phyloP scores from a whole-genome alignment of 2,329 filamentous ascomycete genomes.

The Ophiostoma fasciatum region DNA sequence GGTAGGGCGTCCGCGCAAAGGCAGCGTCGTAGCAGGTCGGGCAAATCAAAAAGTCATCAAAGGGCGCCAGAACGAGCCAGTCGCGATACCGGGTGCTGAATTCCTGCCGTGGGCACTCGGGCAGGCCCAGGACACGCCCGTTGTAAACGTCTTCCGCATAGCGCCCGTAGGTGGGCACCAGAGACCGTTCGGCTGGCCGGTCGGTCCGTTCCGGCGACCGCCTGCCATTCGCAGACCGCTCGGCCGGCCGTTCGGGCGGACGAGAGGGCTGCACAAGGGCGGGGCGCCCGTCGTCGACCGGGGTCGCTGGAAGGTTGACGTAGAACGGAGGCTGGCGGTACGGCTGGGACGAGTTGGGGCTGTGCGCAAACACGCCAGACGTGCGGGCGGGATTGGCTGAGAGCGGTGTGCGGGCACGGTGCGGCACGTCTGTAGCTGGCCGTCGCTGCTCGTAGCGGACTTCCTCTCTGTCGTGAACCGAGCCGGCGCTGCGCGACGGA shows the following conservation, averaged over 20 bases:
- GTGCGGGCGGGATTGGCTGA: slow-evolving; percentile 2
- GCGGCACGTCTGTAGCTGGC: slow-evolving; percentile 5
- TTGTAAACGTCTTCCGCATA: slow-evolving; percentile 37
- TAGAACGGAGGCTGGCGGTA: slow-evolving; percentile 4
- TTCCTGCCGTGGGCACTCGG: slow-evolving; percentile 53
- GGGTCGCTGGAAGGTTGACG: slow-evolving; percentile 5
- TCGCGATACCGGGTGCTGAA: slow-evolving; percentile 52
- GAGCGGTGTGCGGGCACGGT: neutral
- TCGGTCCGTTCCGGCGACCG: slow-evolving; percentile 17
- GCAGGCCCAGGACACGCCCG: slow-evolving; percentile 33
- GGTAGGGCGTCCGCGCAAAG: slow-evolving; percentile 54
- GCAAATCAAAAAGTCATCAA: slow-evolving; percentile 68
- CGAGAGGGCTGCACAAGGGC: too few species aligned
- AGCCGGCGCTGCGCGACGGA: neutral
- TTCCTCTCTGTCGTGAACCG: neutral
- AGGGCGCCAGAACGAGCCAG: slow-evolving; percentile 49
- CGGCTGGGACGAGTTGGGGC: neutral
- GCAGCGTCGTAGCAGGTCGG: slow-evolving; percentile 61
- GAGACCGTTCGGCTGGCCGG: too few species aligned
- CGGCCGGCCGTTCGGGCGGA: slow-evolving; percentile 4
- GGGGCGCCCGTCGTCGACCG: too few species aligned
- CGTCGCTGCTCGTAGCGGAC: slow-evolving; percentile 3
- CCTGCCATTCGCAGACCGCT: slow-evolving; percentile 17
- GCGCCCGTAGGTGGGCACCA: slow-evolving; percentile 25
- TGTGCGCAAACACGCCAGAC: slow-evolving; percentile 4